Conservation (phyloP, 805 yeast genomes). For the Pichia manshurica region DNA sequence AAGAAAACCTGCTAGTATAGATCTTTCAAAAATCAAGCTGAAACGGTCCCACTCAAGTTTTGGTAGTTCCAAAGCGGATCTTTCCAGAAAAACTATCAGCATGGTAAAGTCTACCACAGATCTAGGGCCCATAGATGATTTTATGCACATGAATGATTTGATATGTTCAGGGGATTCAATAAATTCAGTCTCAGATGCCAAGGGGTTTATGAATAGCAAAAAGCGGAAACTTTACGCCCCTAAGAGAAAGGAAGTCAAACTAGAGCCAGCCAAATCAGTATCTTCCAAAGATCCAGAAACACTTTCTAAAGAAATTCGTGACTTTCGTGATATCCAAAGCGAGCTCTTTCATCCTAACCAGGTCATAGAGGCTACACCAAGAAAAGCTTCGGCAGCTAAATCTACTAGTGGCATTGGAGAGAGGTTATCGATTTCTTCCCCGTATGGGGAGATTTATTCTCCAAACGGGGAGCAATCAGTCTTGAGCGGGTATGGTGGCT, state of each 20-base stretch:
- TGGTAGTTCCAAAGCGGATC: constrained; percentile 15
- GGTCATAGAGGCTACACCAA: constrained; percentile 23
- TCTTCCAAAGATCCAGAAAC: neutral
- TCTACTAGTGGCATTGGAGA: too few species aligned
- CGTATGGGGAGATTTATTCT: too few species aligned
- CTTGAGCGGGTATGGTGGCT: too few species aligned
- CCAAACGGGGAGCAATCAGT: too few species aligned
- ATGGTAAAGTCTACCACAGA: constrained; percentile 17
- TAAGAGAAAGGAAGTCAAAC: constrained; percentile 14
- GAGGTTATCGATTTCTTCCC: too few species aligned
- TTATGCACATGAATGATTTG: too few species aligned
- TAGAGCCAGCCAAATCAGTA: neutral
- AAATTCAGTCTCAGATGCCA: too few species aligned
- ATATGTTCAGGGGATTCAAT: too few species aligned
- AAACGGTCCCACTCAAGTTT: constrained; percentile 24
- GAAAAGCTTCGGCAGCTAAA: constrained; percentile 2
- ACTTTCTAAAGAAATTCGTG: neutral
- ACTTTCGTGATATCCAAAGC: too few species aligned
- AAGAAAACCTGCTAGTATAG: constrained; percentile 6
- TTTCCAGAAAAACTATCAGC: constrained; percentile 30
- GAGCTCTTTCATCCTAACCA: constrained; percentile 1
- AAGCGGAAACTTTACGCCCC: constrained; percentile 24
- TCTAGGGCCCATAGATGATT: too few species aligned
- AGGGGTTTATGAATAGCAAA: constrained; percentile 14
- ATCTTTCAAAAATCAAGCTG: constrained; percentile 17